Conservation (phyloP, 2,329 filamentous ascomycete species). For the Colletotrichum abscissum region DNA sequence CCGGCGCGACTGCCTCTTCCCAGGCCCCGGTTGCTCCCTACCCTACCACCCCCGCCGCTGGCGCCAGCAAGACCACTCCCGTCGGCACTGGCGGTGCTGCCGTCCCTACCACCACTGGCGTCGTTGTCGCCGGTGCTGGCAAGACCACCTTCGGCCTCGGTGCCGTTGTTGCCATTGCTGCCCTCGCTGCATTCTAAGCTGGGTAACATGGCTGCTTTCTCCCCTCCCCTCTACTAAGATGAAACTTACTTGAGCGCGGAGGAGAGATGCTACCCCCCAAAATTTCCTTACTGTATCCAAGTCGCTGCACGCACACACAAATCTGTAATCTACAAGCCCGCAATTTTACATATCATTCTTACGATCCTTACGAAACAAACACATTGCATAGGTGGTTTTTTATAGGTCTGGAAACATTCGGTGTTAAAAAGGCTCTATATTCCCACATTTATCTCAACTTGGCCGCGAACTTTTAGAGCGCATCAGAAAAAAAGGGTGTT, state of each 20-base stretch:
- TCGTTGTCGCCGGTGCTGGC: constrained; percentile 51
- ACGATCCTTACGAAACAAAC: constrained; percentile 67
- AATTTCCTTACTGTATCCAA: constrained; percentile 38
- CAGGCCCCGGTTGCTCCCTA: constrained; percentile 36
- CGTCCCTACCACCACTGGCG: constrained; percentile 46
- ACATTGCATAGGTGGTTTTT: constrained; percentile 37
- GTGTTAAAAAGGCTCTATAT: neutral
- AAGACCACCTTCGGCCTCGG: constrained; percentile 57
- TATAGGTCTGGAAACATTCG: constrained; percentile 31
- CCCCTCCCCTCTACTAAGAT: constrained; percentile 4
- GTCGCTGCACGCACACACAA: constrained; percentile 32
- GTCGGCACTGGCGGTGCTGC: constrained; percentile 48
- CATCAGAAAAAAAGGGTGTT: constrained; percentile 11
- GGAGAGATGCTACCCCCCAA: constrained; percentile 33
- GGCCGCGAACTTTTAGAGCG: constrained; percentile 21
- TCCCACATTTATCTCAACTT: constrained; percentile 7
- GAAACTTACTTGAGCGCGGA: constrained; percentile 18
- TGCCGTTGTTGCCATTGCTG: constrained; percentile 56
- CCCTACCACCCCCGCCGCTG: constrained; percentile 40
- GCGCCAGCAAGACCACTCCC: constrained; percentile 39
- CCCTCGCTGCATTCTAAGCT: constrained; percentile 48
- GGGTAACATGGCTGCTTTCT: neutral
- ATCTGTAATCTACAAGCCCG: constrained; percentile 33
- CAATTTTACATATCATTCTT: constrained; percentile 57
- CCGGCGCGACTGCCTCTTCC: constrained; percentile 39